Percentiles rank a stretch among this genome's conserved stretches.
Evolutionary conservation across 2,329 filamentous ascomycete genomes (phyloP).

Genomic region (Ceratocystis colombiana): DNA sequence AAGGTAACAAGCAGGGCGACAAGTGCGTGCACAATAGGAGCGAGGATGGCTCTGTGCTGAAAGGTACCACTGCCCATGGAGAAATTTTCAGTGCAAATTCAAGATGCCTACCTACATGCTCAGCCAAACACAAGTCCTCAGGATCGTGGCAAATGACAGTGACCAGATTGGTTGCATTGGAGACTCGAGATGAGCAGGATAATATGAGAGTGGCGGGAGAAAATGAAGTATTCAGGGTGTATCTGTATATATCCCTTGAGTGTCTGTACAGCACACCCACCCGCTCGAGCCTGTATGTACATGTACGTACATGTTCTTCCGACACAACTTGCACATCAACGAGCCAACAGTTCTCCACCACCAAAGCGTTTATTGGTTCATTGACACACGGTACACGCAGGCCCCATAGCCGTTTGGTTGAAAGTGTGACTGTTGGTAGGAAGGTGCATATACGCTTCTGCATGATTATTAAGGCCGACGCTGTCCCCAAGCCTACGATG

Average conservation of each 20-base stretch:
- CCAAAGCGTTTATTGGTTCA: not conserved
- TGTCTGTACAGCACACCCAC: not conserved
- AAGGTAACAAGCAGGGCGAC: too few relatives aligned
- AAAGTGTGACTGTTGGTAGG: not conserved
- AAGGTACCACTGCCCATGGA: not conserved
- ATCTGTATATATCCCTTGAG: not conserved
- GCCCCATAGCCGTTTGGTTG: not conserved
- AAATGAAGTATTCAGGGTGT: not conserved
- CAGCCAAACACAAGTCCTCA: not conserved
- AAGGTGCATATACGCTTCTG: conserved; percentile 3
- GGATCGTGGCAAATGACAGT: not conserved
- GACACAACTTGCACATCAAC: not conserved
- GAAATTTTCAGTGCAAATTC: not conserved
- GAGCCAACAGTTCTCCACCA: conserved; percentile 2
- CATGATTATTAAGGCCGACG: not conserved
- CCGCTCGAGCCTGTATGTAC: not conserved
- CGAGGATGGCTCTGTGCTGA: not conserved
- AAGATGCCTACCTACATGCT: not conserved
- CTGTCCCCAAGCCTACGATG: too few relatives aligned
- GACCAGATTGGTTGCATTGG: not conserved
- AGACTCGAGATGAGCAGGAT: not conserved
- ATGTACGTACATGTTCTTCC: not conserved
- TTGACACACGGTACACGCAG: not conserved
- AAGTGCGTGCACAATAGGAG: too few relatives aligned
- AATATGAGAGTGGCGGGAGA: not conserved